Evolutionary conservation across 352 stramenopile genomes (phyloP).

Genomic region (Halophytophthora polymorphica): DNA sequence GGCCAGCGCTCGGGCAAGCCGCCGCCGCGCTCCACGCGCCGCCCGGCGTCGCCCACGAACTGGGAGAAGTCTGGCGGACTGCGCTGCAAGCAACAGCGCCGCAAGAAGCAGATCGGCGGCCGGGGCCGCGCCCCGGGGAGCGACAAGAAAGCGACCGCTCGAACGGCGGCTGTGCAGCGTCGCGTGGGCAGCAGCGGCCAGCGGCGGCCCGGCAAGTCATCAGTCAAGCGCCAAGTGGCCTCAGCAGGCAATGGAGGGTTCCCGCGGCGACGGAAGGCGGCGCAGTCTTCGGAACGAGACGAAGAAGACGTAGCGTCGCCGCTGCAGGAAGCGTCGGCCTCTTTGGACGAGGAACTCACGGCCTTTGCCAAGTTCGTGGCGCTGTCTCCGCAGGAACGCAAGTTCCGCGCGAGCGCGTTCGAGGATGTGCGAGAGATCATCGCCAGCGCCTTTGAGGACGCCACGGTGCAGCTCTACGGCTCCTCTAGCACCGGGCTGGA

Average conservation of each 20-base stretch:
- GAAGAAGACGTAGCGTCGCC: background rate
- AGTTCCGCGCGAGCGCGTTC: conserved; percentile 37
- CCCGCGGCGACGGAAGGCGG: background rate
- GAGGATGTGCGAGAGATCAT: conserved; percentile 46
- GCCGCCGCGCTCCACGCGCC: conserved; percentile 2
- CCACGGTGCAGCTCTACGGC: conserved; percentile 59
- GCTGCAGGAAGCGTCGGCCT: conserved; percentile 3
- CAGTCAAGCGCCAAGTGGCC: background rate
- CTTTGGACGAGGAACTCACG: conserved; percentile 45
- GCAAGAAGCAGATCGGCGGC: conserved; percentile 14
- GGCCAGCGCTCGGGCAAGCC: conserved; percentile 10
- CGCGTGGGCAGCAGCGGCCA: background rate
- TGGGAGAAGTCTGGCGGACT: conserved; percentile 17
- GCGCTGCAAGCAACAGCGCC: background rate
- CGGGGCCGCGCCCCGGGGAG: conserved; percentile 1
- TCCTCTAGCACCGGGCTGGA: conserved; percentile 69
- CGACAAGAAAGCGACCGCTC: conserved; percentile 17
- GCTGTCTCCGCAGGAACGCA: conserved; percentile 40
- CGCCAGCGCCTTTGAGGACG: conserved; percentile 30
- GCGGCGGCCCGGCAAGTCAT: background rate
- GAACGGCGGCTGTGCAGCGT: background rate
- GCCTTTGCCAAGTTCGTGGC: conserved; percentile 42
- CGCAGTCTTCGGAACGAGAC: background rate
- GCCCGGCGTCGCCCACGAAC: conserved; percentile 11
- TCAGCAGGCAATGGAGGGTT: background rate